Evolutionary conservation across 805 yeast species (phyloP).

Genomic region (Millerozyma miso): DNA sequence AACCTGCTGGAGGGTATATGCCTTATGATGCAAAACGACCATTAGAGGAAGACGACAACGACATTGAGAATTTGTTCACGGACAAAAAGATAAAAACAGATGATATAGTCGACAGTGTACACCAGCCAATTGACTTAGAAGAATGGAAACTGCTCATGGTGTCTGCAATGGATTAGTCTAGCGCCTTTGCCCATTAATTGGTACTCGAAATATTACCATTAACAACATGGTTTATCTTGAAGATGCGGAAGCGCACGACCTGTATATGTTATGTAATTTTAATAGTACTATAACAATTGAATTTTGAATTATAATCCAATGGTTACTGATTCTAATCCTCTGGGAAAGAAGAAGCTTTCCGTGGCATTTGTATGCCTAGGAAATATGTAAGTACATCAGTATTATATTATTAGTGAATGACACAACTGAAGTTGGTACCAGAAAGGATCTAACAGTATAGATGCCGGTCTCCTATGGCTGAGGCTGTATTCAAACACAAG

Average conservation of each 20-base stretch:
- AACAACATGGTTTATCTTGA: too few species aligned
- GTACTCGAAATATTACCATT: too few species aligned
- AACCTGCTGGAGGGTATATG: not conserved
- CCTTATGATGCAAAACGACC: constrained; percentile 18
- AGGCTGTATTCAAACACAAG: constrained; percentile 73
- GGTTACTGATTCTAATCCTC: not conserved
- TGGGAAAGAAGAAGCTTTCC: constrained; percentile 33
- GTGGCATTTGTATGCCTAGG: constrained; percentile 93
- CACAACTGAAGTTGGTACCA: not conserved
- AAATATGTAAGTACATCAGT: constrained; percentile 57
- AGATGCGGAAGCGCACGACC: not conserved
- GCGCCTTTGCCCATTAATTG: not conserved
- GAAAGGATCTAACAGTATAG: constrained; percentile 30
- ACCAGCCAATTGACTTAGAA: constrained; percentile 32
- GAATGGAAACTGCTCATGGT: constrained; percentile 29
- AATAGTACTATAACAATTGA: too few species aligned
- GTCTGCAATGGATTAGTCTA: not conserved
- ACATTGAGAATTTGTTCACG: constrained; percentile 31
- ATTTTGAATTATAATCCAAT: too few species aligned
- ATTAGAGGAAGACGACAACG: constrained; percentile 19
- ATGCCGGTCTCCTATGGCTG: constrained; percentile 98
- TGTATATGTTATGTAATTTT: not conserved
- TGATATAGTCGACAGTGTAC: constrained; percentile 16
- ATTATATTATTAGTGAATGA: not conserved
- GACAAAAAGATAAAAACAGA: constrained; percentile 31